These are phyloP conservation scores for Ophiostoma quercus DNA, from an alignment of 2,329 filamentous ascomycete species.

Conservation along the genomic window DNA sequence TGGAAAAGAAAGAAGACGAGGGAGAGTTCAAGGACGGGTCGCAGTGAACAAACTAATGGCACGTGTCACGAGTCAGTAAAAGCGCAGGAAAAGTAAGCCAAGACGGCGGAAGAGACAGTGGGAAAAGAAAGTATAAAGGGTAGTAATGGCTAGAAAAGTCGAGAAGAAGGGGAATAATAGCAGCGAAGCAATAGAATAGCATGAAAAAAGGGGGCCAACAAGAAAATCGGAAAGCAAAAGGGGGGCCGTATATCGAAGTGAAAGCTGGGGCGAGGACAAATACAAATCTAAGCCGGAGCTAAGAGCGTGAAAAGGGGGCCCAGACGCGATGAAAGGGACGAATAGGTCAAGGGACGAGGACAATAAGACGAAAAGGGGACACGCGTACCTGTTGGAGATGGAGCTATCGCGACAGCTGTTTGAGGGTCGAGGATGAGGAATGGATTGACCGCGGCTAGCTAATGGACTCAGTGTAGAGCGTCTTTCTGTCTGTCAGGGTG, in stretches of 20 bases:
- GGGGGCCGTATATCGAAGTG: constrained; percentile 6
- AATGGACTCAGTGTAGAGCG: neutral
- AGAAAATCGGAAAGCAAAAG: constrained; percentile 18
- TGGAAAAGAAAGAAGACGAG: neutral
- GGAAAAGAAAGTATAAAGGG: neutral
- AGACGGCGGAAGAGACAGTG: neutral
- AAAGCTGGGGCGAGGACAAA: constrained; percentile 12
- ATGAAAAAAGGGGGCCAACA: constrained; percentile 3
- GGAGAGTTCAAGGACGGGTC: constrained; percentile 9
- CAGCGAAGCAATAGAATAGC: neutral
- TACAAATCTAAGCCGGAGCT: constrained; percentile 18
- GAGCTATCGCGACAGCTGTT: neutral
- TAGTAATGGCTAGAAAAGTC: neutral
- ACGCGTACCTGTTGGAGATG: constrained; percentile 20
- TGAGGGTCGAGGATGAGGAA: neutral
- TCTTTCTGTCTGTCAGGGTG: neutral
- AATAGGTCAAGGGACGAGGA: constrained; percentile 18
- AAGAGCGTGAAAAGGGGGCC: constrained; percentile 22
- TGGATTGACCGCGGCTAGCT: neutral
- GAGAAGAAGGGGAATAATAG: neutral
- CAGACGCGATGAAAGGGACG: constrained; percentile 22
- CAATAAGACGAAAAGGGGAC: constrained; percentile 15
- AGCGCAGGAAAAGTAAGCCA: constrained; percentile 12
- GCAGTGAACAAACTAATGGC: constrained; percentile 17
- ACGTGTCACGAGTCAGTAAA: constrained; percentile 22